These are phyloP conservation scores for Tremella mesenterica DNA, from an alignment of 768 basidiomycete genomes.

Conservation along the genomic window DNA sequence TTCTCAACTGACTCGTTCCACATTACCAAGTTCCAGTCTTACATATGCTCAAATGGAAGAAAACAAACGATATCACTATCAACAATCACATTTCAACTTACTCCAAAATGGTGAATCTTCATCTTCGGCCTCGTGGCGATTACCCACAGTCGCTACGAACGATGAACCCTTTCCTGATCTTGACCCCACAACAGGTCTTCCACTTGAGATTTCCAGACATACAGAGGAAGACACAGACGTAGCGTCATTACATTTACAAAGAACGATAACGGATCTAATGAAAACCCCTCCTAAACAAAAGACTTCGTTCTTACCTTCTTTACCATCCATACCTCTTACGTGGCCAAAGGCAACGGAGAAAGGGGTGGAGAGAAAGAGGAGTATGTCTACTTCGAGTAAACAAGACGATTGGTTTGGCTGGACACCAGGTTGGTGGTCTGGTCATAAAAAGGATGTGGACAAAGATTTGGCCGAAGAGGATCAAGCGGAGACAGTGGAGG, in stretches of 20 bases:
- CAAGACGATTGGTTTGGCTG: conserved; percentile 29
- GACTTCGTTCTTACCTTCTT: too few relatives aligned
- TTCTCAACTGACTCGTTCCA: conserved; percentile 29
- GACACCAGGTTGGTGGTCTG: conserved; percentile 36
- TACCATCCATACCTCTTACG: background rate
- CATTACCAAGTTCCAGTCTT: conserved; percentile 29
- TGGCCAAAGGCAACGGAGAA: background rate
- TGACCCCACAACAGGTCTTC: conserved; percentile 33
- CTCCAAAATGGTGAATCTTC: conserved; percentile 16
- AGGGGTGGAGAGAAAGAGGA: conserved; percentile 5
- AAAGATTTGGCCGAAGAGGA: conserved; percentile 53
- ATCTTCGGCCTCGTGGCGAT: conserved; percentile 13
- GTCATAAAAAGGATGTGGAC: conserved; percentile 50
- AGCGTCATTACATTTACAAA: conserved; percentile 30
- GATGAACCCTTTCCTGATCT: conserved; percentile 30
- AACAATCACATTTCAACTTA: background rate
- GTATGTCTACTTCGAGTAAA: conserved; percentile 14
- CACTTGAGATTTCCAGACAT: conserved; percentile 4
- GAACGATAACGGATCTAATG: conserved; percentile 31
- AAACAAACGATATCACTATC: background rate
- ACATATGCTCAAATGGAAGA: conserved; percentile 13
- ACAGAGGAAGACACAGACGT: conserved; percentile 7
- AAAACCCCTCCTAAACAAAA: background rate
- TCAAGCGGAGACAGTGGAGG: conserved; percentile 49
- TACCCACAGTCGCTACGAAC: conserved; percentile 5